Percentiles rank a stretch among this genome's conserved stretches.
Conservation (phyloP, 257 asterid genomes). For the Nicotiana noctiflora region DNA sequence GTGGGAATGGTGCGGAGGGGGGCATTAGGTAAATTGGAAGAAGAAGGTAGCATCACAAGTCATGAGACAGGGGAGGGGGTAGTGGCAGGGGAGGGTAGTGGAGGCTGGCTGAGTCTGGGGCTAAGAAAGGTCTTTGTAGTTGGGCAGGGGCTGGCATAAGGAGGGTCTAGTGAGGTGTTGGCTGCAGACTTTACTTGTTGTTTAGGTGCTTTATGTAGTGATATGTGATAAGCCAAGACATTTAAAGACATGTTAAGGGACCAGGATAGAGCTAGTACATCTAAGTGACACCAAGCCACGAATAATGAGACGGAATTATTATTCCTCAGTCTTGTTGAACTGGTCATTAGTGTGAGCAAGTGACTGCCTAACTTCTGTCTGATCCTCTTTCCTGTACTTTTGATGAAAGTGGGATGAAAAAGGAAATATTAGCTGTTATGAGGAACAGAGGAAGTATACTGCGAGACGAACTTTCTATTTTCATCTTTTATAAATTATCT, state of each 20-base stretch:
- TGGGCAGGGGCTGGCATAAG: background rate
- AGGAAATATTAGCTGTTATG: background rate
- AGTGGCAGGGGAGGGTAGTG: background rate
- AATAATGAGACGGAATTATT: background rate
- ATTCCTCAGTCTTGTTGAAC: background rate
- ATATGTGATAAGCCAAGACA: background rate
- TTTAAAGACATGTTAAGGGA: background rate
- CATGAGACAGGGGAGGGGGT: background rate
- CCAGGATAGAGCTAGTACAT: background rate
- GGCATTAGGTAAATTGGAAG: background rate
- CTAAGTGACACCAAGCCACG: background rate
- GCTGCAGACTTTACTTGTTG: background rate
- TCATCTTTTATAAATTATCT: background rate
- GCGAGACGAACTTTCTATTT: background rate
- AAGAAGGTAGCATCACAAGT: background rate
- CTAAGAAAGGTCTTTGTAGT: background rate
- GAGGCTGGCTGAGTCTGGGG: background rate
- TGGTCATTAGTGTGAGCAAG: background rate
- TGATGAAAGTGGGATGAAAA: background rate
- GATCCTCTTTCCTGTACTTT: background rate
- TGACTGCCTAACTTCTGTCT: background rate
- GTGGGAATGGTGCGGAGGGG: background rate
- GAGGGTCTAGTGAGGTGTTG: background rate
- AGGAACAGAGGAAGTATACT: background rate
- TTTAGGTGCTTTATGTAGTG: background rate